Evolutionary conservation across 495 filamentous ascomycete genomes (phyloP).

Genomic region (Beverwykella pulmonaria): DNA sequence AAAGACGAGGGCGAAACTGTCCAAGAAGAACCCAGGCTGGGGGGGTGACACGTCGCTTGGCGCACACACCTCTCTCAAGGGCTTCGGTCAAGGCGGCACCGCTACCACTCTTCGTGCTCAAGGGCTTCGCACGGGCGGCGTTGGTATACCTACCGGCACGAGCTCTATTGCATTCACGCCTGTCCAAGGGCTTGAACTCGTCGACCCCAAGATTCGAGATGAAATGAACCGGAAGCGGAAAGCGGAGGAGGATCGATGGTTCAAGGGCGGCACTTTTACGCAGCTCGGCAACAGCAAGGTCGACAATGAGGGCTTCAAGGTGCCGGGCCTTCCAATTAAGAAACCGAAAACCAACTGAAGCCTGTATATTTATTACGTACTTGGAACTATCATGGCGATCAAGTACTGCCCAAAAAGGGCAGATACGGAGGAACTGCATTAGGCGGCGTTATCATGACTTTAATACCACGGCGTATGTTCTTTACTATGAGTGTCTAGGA

Average conservation of each 20-base stretch:
- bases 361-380: too few species aligned
- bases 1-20: slow-evolving; percentile 85
- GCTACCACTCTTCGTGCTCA: slow-evolving; percentile 68
- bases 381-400: too few species aligned
- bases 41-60: slow-evolving; percentile 60
- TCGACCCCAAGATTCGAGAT: slow-evolving; percentile 87
- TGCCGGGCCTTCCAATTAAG: slow-evolving; percentile 45
- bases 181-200: slow-evolving; percentile 90
- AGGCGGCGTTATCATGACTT: background rate
- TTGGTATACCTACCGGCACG: slow-evolving; percentile 67
- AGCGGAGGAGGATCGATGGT: slow-evolving; percentile 93
- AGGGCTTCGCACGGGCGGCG: slow-evolving; percentile 75
- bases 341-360: slow-evolving; percentile 37
- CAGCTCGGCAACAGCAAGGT: slow-evolving; percentile 65
- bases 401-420: background rate
- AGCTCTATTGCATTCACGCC: slow-evolving; percentile 91
- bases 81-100: slow-evolving; percentile 67
- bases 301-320: slow-evolving; percentile 49
- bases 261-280: slow-evolving; percentile 93
- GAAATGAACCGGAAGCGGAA: slow-evolving; percentile 78
- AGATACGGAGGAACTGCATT: background rate
- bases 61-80: slow-evolving; percentile 68
- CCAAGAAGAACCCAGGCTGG: slow-evolving; percentile 96
- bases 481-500: too few species aligned
- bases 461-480: background rate